A percentile compares a stretch with the other conserved stretches of the same genome.
phyloP scores from a whole-genome alignment of 257 asterid genomes.

The Verbascum thapsus region DNA sequence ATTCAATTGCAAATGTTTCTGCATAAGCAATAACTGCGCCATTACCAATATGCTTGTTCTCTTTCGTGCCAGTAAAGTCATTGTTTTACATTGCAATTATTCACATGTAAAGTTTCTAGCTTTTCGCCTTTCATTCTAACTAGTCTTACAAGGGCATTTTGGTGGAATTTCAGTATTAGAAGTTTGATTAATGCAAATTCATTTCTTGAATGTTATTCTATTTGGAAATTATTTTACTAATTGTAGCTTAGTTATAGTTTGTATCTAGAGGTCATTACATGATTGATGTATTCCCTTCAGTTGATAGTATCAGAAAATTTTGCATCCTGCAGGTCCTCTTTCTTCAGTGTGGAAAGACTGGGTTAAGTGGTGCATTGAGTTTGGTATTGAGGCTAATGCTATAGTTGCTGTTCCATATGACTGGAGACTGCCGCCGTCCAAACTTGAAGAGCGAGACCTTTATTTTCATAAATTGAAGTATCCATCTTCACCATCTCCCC shows the following conservation, averaged over 20 bases:
- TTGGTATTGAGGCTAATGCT: slow-evolving; percentile 97
- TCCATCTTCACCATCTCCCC: slow-evolving; percentile 28
- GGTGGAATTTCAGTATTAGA: neutral
- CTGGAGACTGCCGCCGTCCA: slow-evolving; percentile 95
- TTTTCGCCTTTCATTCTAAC: slow-evolving; percentile 7
- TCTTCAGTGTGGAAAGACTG: slow-evolving; percentile 99
- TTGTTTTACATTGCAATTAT: slow-evolving; percentile 19
- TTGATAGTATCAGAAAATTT: slow-evolving; percentile 30
- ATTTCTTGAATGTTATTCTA: slow-evolving; percentile 20
- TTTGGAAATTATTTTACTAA: neutral
- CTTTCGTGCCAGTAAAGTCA: neutral
- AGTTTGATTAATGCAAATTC: neutral
- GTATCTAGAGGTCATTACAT: slow-evolving; percentile 11
- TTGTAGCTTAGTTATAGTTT: neutral
- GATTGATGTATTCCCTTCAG: slow-evolving; percentile 25
- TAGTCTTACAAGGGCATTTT: slow-evolving; percentile 9
- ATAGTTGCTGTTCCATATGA: slow-evolving; percentile 94
- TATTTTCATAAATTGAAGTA: slow-evolving; percentile 96
- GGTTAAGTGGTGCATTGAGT: slow-evolving; percentile 99
- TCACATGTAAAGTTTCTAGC: slow-evolving; percentile 11
- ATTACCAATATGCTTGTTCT: slow-evolving; percentile 9
- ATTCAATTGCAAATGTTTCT: slow-evolving; percentile 8
- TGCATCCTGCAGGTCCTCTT: slow-evolving; percentile 77
- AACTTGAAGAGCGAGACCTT: slow-evolving; percentile 98
- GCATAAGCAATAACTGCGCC: slow-evolving; percentile 11